Evolutionary conservation across 805 yeast species (phyloP).

Genomic region (Ogataea zsoltii): DNA sequence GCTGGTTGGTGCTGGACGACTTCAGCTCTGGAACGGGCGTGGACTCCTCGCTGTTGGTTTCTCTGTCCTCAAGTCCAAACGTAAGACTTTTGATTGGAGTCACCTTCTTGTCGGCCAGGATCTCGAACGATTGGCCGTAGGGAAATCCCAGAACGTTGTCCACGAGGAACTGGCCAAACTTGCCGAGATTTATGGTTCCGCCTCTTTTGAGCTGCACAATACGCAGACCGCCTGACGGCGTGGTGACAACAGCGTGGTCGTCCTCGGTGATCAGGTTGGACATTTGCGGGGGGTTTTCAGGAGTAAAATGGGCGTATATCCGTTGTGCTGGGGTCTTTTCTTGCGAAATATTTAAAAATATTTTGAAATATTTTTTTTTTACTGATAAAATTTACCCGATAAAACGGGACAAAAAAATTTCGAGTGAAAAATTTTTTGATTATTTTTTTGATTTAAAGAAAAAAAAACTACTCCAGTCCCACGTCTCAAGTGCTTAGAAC

Average conservation of each 20-base stretch:
- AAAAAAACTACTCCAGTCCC: background rate
- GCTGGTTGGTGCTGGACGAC: slow-evolving; percentile 63
- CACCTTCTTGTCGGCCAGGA: slow-evolving; percentile 55
- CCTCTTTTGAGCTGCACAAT: slow-evolving; percentile 65
- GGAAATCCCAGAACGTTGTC: slow-evolving; percentile 77
- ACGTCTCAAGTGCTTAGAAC: background rate
- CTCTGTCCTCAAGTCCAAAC: slow-evolving; percentile 28
- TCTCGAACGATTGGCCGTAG: slow-evolving; percentile 88
- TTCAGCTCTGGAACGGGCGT: slow-evolving; percentile 27
- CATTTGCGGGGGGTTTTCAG: background rate
- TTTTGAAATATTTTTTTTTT: slow-evolving; percentile 5
- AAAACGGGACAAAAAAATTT: slow-evolving; percentile 20
- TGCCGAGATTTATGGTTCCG: slow-evolving; percentile 73
- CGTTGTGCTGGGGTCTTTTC: too few species aligned
- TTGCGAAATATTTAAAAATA: background rate
- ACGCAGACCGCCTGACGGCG: slow-evolving; percentile 81
- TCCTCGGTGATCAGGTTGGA: slow-evolving; percentile 40
- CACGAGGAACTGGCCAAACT: slow-evolving; percentile 84
- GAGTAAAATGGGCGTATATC: background rate
- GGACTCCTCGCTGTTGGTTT: slow-evolving; percentile 21
- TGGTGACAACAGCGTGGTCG: slow-evolving; percentile 62
- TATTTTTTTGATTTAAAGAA: background rate
- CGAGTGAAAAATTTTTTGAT: slow-evolving; percentile 13
- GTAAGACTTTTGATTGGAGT: slow-evolving; percentile 46
- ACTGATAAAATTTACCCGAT: slow-evolving; percentile 6